Conservation (phyloP, 106 monocot species). For the Agapanthus africanus region DNA sequence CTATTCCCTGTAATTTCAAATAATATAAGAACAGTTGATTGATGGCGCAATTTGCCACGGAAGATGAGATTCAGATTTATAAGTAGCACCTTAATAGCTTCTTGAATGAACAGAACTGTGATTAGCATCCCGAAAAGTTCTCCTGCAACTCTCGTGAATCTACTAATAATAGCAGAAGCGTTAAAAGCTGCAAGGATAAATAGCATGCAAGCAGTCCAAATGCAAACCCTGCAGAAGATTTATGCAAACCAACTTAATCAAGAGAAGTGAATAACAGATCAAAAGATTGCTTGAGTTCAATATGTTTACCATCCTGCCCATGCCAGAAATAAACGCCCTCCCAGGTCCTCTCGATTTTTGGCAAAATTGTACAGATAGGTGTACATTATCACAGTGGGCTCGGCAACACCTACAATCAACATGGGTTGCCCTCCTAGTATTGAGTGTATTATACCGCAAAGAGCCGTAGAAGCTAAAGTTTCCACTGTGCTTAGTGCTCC, state of each 20-base stretch:
- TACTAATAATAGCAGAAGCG: constrained; percentile 62
- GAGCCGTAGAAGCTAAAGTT: constrained; percentile 79
- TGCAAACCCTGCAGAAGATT: constrained; percentile 69
- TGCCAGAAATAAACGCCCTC: constrained; percentile 60
- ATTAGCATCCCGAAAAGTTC: constrained; percentile 98
- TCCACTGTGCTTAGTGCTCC: constrained; percentile 70
- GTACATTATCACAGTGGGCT: constrained; percentile 96
- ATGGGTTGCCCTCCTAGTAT: constrained; percentile 90
- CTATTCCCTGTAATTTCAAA: constrained; percentile 46
- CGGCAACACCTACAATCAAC: constrained; percentile 91
- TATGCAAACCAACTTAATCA: constrained; percentile 1
- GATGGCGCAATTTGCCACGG: background rate
- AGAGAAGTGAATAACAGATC: constrained; percentile 10
- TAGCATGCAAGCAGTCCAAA: constrained; percentile 83
- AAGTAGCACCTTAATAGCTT: constrained; percentile 69
- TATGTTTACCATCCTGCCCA: constrained; percentile 77
- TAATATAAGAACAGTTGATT: background rate
- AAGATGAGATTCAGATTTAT: background rate
- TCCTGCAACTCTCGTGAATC: constrained; percentile 87
- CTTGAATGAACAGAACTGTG: constrained; percentile 85
- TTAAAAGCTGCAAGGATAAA: constrained; percentile 83
- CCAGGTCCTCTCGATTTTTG: constrained; percentile 41
- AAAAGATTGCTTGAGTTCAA: background rate
- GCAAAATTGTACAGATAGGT: constrained; percentile 84
- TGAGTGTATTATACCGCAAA: constrained; percentile 82